These are phyloP conservation scores for Ustilago crameri DNA, from an alignment of 1,284 basidiomycete genomes.

Conservation along the genomic window DNA sequence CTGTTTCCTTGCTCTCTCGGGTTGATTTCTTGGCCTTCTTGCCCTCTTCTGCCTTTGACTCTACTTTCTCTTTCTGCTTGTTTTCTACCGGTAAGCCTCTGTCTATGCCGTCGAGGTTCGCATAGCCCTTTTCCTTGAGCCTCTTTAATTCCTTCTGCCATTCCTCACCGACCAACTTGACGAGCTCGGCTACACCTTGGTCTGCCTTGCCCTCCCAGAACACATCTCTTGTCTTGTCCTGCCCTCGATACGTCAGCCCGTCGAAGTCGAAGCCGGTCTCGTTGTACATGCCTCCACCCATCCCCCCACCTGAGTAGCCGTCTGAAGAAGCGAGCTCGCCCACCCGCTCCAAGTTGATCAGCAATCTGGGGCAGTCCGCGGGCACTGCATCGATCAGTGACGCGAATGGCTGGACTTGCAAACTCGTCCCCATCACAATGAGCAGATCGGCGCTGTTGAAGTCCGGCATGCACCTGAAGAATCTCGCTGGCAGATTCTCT, in stretches of 20 bases:
- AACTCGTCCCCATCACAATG: slow-evolving; percentile 90
- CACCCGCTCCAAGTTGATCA: slow-evolving; percentile 73
- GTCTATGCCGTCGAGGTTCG: slow-evolving; percentile 11
- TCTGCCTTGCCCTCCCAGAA: slow-evolving; percentile 61
- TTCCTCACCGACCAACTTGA: slow-evolving; percentile 42
- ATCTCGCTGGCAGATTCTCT: slow-evolving; percentile 61
- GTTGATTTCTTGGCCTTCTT: neutral
- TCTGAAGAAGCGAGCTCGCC: slow-evolving; percentile 69
- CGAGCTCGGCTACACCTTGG: slow-evolving; percentile 48
- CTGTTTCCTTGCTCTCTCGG: neutral
- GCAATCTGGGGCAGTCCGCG: slow-evolving; percentile 69
- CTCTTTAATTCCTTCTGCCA: slow-evolving; percentile 49
- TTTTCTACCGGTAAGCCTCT: slow-evolving; percentile 2
- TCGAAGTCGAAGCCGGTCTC: slow-evolving; percentile 65
- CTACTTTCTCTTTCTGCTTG: neutral
- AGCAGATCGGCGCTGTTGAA: slow-evolving; percentile 79
- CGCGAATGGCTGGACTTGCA: slow-evolving; percentile 75
- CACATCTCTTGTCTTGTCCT: slow-evolving; percentile 50
- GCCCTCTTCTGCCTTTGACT: neutral
- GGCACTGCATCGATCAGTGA: slow-evolving; percentile 70
- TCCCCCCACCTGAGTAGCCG: slow-evolving; percentile 69
- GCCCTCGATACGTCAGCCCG: slow-evolving; percentile 44
- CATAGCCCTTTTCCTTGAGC: slow-evolving; percentile 29
- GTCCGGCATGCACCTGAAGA: slow-evolving; percentile 66
- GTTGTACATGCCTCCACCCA: slow-evolving; percentile 34